Conservation (phyloP, 768 basidiomycete genomes). For the Leucosporidium yakuticum region DNA sequence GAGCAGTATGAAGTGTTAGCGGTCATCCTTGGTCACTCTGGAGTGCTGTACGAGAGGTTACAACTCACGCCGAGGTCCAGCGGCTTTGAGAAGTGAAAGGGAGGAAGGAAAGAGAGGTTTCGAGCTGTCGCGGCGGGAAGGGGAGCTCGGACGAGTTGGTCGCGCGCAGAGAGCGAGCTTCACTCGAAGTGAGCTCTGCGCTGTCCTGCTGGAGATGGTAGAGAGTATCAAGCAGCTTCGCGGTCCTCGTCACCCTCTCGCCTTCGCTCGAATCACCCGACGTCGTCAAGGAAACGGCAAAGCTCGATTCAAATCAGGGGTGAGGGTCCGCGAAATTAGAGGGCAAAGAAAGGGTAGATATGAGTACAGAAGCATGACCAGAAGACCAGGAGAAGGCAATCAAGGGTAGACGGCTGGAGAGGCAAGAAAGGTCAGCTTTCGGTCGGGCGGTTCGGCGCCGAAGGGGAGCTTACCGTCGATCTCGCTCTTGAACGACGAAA, state of each 20-base stretch:
- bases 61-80: background rate
- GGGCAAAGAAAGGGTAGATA: background rate
- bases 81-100: background rate
- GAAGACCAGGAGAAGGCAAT: background rate
- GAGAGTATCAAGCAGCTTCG: background rate
- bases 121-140: background rate
- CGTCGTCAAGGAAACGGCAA: background rate
- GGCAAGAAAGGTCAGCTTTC: background rate
- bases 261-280: background rate
- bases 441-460: background rate
- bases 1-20: background rate
- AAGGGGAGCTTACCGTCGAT: conserved; percentile 15
- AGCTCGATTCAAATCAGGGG: background rate
- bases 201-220: background rate
- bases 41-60: background rate
- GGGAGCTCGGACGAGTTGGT: background rate
- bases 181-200: too few relatives aligned
- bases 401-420: conserved; percentile 3
- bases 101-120: background rate
- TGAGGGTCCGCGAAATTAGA: background rate
- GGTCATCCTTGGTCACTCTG: background rate
- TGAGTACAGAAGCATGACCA: background rate
- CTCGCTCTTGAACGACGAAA: conserved; percentile 9
- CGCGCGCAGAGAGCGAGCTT: too few relatives aligned
- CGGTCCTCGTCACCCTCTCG: too few relatives aligned